Percentiles rank a stretch among this genome's conserved stretches.
Evolutionary conservation across 805 yeast species (phyloP).

Genomic region (Candida ortonii): DNA sequence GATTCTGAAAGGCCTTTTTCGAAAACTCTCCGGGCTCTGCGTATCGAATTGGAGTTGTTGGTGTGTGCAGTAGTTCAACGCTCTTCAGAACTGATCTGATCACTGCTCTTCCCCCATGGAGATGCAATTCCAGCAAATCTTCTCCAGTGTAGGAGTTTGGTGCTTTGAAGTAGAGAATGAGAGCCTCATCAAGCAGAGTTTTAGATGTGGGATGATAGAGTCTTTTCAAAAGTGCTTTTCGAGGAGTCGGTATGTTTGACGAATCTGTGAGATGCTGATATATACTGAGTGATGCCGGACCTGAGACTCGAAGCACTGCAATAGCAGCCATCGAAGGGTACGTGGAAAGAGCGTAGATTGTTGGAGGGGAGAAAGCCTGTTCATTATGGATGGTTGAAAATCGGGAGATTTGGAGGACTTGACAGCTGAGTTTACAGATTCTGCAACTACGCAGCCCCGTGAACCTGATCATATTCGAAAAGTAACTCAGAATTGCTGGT

Average conservation of each 20-base stretch:
- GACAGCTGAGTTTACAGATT: too few relatives aligned
- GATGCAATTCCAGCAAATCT: conserved; percentile 81
- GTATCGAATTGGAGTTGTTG: conserved; percentile 53
- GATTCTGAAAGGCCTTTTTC: conserved; percentile 78
- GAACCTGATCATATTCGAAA: too few relatives aligned
- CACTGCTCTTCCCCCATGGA: conserved; percentile 93
- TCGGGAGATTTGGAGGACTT: background rate
- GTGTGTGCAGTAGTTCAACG: conserved; percentile 51
- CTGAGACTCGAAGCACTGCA: conserved; percentile 81
- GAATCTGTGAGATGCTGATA: conserved; percentile 45
- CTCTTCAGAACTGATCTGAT: conserved; percentile 64
- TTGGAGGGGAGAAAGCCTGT: conserved; percentile 39
- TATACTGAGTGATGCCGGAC: conserved; percentile 53
- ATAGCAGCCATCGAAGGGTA: conserved; percentile 79
- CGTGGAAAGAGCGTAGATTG: conserved; percentile 90
- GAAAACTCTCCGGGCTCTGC: conserved; percentile 96
- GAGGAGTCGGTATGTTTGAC: conserved; percentile 39
- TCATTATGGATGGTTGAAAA: background rate
- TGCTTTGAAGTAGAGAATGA: conserved; percentile 62
- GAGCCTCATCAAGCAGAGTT: conserved; percentile 69
- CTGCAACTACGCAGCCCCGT: too few relatives aligned
- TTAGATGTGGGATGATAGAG: conserved; percentile 43
- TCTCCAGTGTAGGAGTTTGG: conserved; percentile 93
- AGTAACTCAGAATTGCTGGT: too few relatives aligned
- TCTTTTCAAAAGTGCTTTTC: conserved; percentile 57